Percentiles rank a stretch among this genome's conserved stretches.
Evolutionary conservation across 2,329 filamentous ascomycete genomes (phyloP).

Genomic region (Monosporascus ibericus): DNA sequence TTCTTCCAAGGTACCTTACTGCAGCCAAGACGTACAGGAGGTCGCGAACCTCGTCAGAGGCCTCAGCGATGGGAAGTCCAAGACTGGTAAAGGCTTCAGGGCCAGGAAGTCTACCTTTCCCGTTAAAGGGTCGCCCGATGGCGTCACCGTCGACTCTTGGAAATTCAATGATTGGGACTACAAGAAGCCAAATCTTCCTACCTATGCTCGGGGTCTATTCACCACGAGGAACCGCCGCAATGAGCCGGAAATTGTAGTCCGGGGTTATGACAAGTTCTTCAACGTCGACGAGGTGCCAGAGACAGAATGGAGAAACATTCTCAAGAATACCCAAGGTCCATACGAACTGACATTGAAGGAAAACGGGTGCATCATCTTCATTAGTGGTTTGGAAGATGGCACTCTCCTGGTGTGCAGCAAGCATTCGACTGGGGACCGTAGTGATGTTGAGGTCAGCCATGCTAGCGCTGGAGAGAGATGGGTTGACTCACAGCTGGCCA

Average conservation of each 20-base stretch:
- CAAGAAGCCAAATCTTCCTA: slow-evolving; percentile 79
- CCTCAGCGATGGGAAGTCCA: slow-evolving; percentile 54
- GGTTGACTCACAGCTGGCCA: slow-evolving; percentile 71
- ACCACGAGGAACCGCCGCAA: slow-evolving; percentile 65
- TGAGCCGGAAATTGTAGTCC: slow-evolving; percentile 69
- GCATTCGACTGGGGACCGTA: slow-evolving; percentile 83
- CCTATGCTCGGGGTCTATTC: slow-evolving; percentile 89
- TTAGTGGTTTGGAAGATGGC: slow-evolving; percentile 83
- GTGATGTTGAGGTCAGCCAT: slow-evolving; percentile 69
- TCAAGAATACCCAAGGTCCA: slow-evolving; percentile 69
- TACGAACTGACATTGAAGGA: slow-evolving; percentile 97
- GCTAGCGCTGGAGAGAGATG: slow-evolving; percentile 76
- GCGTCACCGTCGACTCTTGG: slow-evolving; percentile 80
- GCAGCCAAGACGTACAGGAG: slow-evolving; percentile 62
- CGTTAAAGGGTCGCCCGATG: slow-evolving; percentile 55
- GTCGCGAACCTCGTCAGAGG: slow-evolving; percentile 59
- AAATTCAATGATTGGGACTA: slow-evolving; percentile 94
- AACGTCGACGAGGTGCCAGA: slow-evolving; percentile 77
- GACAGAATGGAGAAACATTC: slow-evolving; percentile 79
- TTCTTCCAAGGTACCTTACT: slow-evolving; percentile 50
- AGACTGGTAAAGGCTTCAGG: slow-evolving; percentile 56
- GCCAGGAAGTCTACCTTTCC: slow-evolving; percentile 77
- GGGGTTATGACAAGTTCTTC: slow-evolving; percentile 99
- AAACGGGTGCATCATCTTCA: slow-evolving; percentile 99
- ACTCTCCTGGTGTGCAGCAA: slow-evolving; percentile 97